Percentiles rank a stretch among this genome's conserved stretches.
These are phyloP conservation scores for Nannochloris sp. DNA, from an alignment of 139 green algal species.

Conservation along the genomic window DNA sequence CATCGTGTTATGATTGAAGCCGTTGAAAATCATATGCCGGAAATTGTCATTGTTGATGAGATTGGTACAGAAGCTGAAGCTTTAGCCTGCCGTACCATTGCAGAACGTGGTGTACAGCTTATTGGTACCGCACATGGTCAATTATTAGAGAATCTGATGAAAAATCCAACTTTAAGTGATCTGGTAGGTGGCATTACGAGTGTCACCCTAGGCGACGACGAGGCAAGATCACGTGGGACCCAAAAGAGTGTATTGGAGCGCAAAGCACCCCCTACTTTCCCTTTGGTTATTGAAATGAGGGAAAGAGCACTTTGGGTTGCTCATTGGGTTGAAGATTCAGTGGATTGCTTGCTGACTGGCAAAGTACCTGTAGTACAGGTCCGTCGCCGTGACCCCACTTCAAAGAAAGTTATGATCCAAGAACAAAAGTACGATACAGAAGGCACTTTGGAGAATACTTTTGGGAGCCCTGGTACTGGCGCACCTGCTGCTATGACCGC, in stretches of 20 bases:
- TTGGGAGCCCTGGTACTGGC: background rate
- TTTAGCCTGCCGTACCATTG: conserved; percentile 94
- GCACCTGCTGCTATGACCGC: background rate
- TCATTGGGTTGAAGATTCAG: conserved; percentile 73
- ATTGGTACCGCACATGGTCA: conserved; percentile 95
- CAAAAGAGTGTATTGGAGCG: conserved; percentile 96
- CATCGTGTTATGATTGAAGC: conserved; percentile 95
- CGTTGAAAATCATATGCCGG: conserved; percentile 86
- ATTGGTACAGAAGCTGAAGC: conserved; percentile 95
- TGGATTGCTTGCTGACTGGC: conserved; percentile 74
- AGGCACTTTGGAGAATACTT: background rate
- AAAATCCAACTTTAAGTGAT: conserved; percentile 81
- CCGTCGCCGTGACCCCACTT: conserved; percentile 20
- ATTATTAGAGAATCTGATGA: conserved; percentile 95
- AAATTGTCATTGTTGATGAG: conserved; percentile 46
- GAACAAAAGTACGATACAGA: conserved; percentile 35
- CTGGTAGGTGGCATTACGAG: conserved; percentile 69
- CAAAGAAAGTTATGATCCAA: conserved; percentile 20
- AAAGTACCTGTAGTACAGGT: conserved; percentile 73
- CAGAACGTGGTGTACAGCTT: conserved; percentile 89
- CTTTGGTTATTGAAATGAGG: conserved; percentile 93
- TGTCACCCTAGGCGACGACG: conserved; percentile 80
- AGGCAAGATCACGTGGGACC: conserved; percentile 73
- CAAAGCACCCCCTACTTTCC: conserved; percentile 84
- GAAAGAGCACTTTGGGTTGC: conserved; percentile 79